Evolutionary conservation across 495 filamentous ascomycete genomes (phyloP), one percentile per base, ranked within the genome.

Genomic region (Choiromyces venosus): DNA sequence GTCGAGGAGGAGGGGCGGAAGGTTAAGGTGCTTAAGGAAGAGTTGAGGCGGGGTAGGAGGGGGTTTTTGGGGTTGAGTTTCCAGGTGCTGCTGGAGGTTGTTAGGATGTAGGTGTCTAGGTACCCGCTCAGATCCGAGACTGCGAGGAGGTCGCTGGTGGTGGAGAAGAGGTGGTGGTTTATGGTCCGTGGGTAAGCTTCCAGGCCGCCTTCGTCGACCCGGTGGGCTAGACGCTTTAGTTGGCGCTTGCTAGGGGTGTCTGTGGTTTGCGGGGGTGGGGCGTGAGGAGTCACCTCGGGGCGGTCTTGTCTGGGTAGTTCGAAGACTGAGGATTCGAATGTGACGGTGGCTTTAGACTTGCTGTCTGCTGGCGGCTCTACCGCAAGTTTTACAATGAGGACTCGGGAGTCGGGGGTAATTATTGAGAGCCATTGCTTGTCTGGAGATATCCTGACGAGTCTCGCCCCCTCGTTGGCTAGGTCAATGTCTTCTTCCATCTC

Each of bases 351-450:
- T 86, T 76, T 87, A 86, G 90, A 65, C 83, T 86, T 70, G 81
- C 83, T 81, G 86, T 86, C 67, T 83, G 85, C 39, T 82, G 86
- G 70, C 86, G 86, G 67, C 82, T 88, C 86, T 69, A 93, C 85
- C 70, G 92, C 88, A 74, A 93, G 85, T 36, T 86, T 84, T 33
- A 97, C 85, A 84, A 97, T 97, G 87, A 93, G 97, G 86, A 97
- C 96, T 78, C 94, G 91, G 84, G 97, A 97, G 87, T 97, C 96
- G 81, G 94, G 91, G 71, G 97, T 88, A 40, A 91, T 93, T 33
- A 96, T 81, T 73, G 97, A 91, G 83, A 97, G 92, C 83, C 92
- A 88, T 86, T 96, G 88, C 76, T 92, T 88, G 52, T 87, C 76
- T 64, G 87, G 86, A 29, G 89, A 82, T 82, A 91, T 97, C 84